Percentiles rank a stretch among this genome's conserved stretches.
These are phyloP conservation scores for Penstemon barbatus DNA, from an alignment of 257 asterid genomes.

Conservation along the genomic window DNA sequence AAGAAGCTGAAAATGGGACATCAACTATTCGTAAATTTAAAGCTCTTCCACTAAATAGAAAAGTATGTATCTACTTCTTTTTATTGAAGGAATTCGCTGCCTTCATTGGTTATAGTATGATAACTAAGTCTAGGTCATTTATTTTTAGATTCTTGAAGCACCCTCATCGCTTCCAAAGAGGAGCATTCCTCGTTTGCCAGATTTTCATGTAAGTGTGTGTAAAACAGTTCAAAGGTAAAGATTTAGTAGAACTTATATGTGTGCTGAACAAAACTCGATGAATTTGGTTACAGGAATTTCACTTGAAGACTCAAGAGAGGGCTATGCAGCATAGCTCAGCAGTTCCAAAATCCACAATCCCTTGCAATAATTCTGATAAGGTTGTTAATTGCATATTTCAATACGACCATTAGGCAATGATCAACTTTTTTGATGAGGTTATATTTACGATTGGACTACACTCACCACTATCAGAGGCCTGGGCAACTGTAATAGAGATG, in stretches of 20 bases:
- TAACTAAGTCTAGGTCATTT: conserved; percentile 24
- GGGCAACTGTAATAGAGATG: not conserved
- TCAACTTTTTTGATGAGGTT: not conserved
- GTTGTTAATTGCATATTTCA: conserved; percentile 32
- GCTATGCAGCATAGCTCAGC: conserved; percentile 65
- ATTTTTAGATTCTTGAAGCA: conserved; percentile 73
- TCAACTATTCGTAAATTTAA: conserved; percentile 65
- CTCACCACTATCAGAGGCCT: not conserved
- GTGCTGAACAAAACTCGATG: conserved; percentile 27
- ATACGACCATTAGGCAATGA: not conserved
- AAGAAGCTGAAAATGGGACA: conserved; percentile 45
- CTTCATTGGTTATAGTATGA: conserved; percentile 22
- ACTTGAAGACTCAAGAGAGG: conserved; percentile 84
- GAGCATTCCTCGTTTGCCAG: conserved; percentile 66
- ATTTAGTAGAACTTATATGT: not conserved
- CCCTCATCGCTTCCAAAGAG: conserved; percentile 77
- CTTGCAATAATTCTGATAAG: conserved; percentile 38
- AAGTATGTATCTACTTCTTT: conserved; percentile 46
- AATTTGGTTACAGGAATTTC: conserved; percentile 71
- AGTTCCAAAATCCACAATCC: conserved; percentile 37
- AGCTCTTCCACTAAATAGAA: conserved; percentile 90
- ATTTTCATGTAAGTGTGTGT: conserved; percentile 64
- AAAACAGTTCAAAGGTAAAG: not conserved
- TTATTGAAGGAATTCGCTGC: not conserved
- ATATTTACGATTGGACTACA: not conserved